Base-by-base conservation (phyloP, 345 rosid genomes). In the Trapa bicornis region DNA sequence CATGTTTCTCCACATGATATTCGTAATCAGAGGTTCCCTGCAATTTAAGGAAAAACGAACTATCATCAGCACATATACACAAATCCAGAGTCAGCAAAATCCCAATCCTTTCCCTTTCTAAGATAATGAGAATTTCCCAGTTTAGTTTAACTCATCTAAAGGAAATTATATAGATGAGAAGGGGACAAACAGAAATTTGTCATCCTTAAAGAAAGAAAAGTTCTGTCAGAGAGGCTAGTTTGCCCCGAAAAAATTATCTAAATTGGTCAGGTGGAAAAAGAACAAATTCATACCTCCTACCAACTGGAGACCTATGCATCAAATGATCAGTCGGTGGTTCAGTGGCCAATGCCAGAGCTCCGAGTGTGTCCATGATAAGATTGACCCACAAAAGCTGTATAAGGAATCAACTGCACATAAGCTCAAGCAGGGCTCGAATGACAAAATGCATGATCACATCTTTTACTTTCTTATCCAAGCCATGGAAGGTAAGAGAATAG, bases 1-100 rank as follows among this genome's bases (percentile, higher is more conserved):
- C 77, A 95, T 80, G 86, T 95, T 95, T 76, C 99, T 85, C 97
- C 99, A 95, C 96, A 95, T 95, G 77, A 95, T 87, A 76, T 89
- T 95, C 52, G 99, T 89, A 67, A 91, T 83, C 66, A 95, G 96
- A 70, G 99, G 96, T 78, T 91, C 99, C 71, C 99, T 95, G 84
- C 48, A 71, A 75, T 67, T 33, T 17, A 67, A 68, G 69, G 58
- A 71, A 57, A 61, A 66, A 9, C 29, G 11, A 45, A 13, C 48
- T 45, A 43, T 36, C 16, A 6, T 62, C 32, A 22, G 35, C 3
- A 29, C 61, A 57, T 57, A 57, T 57, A 12, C 61, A 29, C 6
- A 6, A 22, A 3, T 17, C 6, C 29, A 52, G 6, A 13, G 33
- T 41, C 43, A 41, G 43, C 43, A 41, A 41, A 41, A 41, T 22